phyloP scores from a whole-genome alignment of 2,329 filamentous ascomycete genomes.

The Periconia sp. region DNA sequence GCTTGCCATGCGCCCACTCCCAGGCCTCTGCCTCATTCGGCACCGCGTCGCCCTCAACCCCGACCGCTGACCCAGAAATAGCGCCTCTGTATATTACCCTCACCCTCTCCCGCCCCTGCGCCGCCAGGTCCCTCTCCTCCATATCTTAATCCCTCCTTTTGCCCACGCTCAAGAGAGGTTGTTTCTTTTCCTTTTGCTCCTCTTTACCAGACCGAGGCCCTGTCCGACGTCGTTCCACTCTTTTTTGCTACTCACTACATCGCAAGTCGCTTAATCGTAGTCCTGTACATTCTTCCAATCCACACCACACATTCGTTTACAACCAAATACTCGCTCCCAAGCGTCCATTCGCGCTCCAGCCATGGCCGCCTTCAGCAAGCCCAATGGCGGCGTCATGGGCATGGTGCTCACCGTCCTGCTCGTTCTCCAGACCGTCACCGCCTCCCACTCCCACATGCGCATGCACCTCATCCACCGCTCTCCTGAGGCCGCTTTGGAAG shows the following conservation, averaged over 20 bases:
- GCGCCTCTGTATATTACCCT: conserved; percentile 35
- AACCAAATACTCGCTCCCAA: conserved; percentile 4
- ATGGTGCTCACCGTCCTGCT: conserved; percentile 36
- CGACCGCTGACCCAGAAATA: conserved; percentile 18
- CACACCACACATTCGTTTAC: conserved; percentile 11
- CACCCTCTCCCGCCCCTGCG: conserved; percentile 27
- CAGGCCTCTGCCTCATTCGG: background rate
- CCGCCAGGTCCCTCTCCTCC: conserved; percentile 19
- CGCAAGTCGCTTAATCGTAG: conserved; percentile 15
- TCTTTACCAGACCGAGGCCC: conserved; percentile 30
- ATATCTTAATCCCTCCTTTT: conserved; percentile 31
- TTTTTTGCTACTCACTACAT: conserved; percentile 20
- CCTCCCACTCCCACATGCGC: conserved; percentile 30
- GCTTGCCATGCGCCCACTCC: no score
- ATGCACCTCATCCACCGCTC: conserved; percentile 18
- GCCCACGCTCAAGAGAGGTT: conserved; percentile 27
- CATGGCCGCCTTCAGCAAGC: conserved; percentile 42
- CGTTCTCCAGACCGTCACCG: conserved; percentile 34
- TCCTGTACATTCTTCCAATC: conserved; percentile 6
- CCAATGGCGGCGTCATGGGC: conserved; percentile 32
- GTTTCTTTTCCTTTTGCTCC: conserved; percentile 21
- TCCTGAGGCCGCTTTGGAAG: conserved; percentile 24
- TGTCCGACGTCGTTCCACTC: conserved; percentile 38
- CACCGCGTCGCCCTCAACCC: conserved; percentile 7
- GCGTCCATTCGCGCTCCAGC: conserved; percentile 8